phyloP scores from a whole-genome alignment of 192 early-diverging fungal species.

The Allomyces macrogynus region DNA sequence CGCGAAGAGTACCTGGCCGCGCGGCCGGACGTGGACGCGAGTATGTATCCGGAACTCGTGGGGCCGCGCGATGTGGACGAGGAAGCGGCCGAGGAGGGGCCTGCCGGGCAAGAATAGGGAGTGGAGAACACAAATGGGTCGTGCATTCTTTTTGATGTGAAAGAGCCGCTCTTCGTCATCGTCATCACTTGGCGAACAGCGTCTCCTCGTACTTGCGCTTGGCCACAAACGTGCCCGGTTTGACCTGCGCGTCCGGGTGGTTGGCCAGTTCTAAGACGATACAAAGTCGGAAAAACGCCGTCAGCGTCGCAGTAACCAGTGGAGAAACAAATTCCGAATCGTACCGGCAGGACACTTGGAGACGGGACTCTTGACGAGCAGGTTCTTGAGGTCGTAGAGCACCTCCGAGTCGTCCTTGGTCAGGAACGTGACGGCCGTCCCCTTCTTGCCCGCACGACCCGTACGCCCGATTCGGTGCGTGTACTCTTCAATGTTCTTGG shows the following conservation, averaged over 20 bases:
- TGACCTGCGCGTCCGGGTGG: conserved; percentile 68
- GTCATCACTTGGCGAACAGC: conserved; percentile 9
- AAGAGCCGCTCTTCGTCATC: too few species aligned
- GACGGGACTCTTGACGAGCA: conserved; percentile 23
- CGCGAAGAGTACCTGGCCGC: too few species aligned
- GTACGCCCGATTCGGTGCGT: conserved; percentile 98
- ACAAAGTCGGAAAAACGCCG: conserved; percentile 54
- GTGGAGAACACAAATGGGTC: not conserved
- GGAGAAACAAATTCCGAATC: conserved; percentile 22
- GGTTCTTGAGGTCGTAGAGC: conserved; percentile 53
- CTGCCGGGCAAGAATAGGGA: too few species aligned
- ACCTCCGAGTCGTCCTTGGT: conserved; percentile 65
- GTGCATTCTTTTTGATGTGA: not conserved
- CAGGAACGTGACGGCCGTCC: conserved; percentile 79
- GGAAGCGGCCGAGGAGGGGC: too few species aligned
- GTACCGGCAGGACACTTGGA: conserved; percentile 12
- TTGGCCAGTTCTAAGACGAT: conserved; percentile 55
- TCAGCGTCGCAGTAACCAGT: conserved; percentile 48
- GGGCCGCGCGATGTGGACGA: too few species aligned
- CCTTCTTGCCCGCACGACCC: conserved; percentile 83
- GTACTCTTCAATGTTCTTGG: conserved; percentile 94
- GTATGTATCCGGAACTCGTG: too few species aligned
- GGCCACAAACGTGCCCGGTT: conserved; percentile 34
- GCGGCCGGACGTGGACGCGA: too few species aligned
- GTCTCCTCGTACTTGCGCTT: conserved; percentile 27